Evolutionary conservation across 164 flowering plant species (phyloP).

Genomic region (Echeveria elegans): DNA sequence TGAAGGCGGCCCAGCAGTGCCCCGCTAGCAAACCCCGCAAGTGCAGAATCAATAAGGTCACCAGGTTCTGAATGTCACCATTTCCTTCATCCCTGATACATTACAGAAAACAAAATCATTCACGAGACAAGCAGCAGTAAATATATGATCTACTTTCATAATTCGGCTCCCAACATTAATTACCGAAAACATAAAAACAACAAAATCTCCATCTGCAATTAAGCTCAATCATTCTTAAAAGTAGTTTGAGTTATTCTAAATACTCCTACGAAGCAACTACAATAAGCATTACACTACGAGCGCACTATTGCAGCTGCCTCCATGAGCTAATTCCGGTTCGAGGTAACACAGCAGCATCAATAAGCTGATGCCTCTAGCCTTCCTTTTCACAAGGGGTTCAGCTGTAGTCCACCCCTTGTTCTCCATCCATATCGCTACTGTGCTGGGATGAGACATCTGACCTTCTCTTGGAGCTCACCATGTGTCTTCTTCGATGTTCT

Average conservation of each 20-base stretch:
- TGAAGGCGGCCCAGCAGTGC: conserved; percentile 91
- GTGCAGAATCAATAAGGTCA: conserved; percentile 69
- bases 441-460: conserved; percentile 17
- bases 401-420: conserved; percentile 21
- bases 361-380: conserved; percentile 23
- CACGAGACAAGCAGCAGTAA: neutral
- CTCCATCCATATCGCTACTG: conserved; percentile 34
- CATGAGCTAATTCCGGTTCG: neutral
- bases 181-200: no score
- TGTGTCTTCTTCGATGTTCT: conserved; percentile 52
- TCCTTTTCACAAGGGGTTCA: conserved; percentile 45
- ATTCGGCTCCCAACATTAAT: no score
- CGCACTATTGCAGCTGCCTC: no score
- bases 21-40: conserved; percentile 78
- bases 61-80: conserved; percentile 52
- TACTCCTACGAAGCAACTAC: no score
- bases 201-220: no score
- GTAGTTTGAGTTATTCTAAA: no score
- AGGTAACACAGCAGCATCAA: neutral
- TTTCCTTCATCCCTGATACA: conserved; percentile 76
- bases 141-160: neutral
- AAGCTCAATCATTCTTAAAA: no score
- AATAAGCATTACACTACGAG: no score
- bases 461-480: conserved; percentile 25
- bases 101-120: conserved; percentile 6